Evolutionary conservation across 78 protist species (phyloP).

Genomic region (Pigoraptor vietnamica): DNA sequence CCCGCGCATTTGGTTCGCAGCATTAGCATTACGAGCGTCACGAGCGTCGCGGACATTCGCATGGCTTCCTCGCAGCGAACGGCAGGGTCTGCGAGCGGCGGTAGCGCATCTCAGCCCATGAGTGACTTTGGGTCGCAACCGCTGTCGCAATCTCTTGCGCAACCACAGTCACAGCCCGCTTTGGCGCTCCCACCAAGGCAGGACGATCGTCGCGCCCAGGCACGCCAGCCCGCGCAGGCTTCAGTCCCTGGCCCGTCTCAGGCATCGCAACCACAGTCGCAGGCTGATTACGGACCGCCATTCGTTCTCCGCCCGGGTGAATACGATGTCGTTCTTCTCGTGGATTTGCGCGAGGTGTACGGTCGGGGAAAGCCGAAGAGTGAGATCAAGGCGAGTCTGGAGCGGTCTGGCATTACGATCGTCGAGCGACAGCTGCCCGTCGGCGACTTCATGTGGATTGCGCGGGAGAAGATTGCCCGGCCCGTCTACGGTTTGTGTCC

Average conservation of each 20-base stretch:
- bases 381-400: neutral
- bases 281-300: neutral
- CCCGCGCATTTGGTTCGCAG: neutral
- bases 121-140: too few relatives aligned
- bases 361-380: neutral
- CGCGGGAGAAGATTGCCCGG: neutral
- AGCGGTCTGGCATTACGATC: neutral
- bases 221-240: too few relatives aligned
- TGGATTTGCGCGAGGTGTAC: neutral
- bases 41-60: neutral
- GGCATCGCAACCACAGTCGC: neutral
- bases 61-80: neutral
- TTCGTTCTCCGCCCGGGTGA: neutral
- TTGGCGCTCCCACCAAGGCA: too few relatives aligned
- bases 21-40: neutral
- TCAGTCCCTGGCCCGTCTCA: too few relatives aligned
- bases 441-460: slow-evolving; percentile 5
- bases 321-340: neutral
- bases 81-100: too few relatives aligned
- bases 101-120: too few relatives aligned
- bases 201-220: too few relatives aligned
- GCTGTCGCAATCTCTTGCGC: too few relatives aligned
- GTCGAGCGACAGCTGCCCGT: neutral
- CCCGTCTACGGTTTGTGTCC: neutral
- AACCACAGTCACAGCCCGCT: too few relatives aligned